Evolutionary conservation across 208 protist species (phyloP).

Genomic region (Wallacemonas sp.): DNA sequence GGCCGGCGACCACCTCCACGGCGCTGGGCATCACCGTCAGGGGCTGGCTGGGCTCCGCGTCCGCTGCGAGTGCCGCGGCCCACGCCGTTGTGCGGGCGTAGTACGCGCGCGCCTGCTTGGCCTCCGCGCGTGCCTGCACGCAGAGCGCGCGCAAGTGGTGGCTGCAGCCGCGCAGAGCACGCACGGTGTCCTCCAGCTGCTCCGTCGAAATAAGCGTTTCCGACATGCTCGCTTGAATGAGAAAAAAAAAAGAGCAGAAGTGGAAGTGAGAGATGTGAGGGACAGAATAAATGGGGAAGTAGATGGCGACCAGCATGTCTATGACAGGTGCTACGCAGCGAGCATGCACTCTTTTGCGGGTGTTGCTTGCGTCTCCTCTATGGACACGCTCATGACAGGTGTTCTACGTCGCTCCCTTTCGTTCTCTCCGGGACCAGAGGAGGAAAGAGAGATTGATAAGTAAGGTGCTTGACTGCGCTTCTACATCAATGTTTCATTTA

Average conservation of each 20-base stretch:
- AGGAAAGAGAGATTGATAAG: too few relatives aligned
- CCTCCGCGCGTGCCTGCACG: slow-evolving; percentile 1
- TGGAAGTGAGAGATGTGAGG: background rate
- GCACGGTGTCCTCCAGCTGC: slow-evolving; percentile 2
- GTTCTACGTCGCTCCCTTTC: too few relatives aligned
- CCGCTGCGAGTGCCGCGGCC: slow-evolving; percentile 2
- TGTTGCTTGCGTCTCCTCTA: too few relatives aligned
- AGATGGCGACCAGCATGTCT: too few relatives aligned
- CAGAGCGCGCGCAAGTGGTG: slow-evolving; percentile 7
- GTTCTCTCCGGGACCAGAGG: too few relatives aligned
- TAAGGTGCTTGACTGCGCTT: too few relatives aligned
- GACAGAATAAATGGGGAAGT: too few relatives aligned
- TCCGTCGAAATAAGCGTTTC: background rate
- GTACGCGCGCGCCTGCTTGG: background rate
- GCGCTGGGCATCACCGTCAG: background rate
- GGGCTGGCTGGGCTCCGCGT: slow-evolving; percentile 8
- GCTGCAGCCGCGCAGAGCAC: slow-evolving; percentile 11
- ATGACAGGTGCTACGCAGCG: too few relatives aligned
- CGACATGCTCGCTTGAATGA: background rate
- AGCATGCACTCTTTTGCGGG: too few relatives aligned
- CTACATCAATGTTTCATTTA: too few relatives aligned
- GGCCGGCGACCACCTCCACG: background rate
- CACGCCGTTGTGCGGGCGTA: background rate
- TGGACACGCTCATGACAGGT: too few relatives aligned
- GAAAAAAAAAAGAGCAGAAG: background rate